phyloP scores from a whole-genome alignment of 495 filamentous ascomycete species.

The Amniculicola lignicola region DNA sequence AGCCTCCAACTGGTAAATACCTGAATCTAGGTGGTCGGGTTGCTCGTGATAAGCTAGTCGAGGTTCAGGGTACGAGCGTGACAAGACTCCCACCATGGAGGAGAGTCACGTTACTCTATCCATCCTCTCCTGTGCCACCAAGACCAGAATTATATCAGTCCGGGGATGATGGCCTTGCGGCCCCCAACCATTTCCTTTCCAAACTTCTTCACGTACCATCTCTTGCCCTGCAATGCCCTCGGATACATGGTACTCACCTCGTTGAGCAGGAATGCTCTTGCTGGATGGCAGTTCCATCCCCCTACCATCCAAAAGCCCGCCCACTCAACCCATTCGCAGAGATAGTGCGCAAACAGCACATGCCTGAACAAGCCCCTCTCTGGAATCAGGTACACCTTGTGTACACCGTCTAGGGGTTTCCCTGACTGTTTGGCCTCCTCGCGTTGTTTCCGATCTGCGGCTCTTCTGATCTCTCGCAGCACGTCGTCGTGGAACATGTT shows the following conservation, averaged over 20 bases:
- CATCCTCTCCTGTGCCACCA: no score
- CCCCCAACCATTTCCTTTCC: conserved; percentile 70
- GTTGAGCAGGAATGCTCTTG: conserved; percentile 76
- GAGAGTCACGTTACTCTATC: no score
- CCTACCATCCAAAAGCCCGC: conserved; percentile 74
- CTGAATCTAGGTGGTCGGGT: no score
- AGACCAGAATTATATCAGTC: conserved; percentile 59
- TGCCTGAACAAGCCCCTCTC: conserved; percentile 74
- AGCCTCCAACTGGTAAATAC: no score
- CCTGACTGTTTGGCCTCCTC: conserved; percentile 41
- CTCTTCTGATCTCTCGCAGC: conserved; percentile 70
- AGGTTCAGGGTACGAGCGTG: no score
- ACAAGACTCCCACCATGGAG: no score
- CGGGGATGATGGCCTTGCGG: conserved; percentile 80
- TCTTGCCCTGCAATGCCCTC: conserved; percentile 73
- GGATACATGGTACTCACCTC: conserved; percentile 88
- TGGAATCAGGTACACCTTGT: conserved; percentile 90
- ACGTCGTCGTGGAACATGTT: conserved; percentile 85
- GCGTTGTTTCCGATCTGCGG: conserved; percentile 51
- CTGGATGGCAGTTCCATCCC: conserved; percentile 61
- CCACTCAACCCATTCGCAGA: conserved; percentile 97
- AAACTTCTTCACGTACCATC: conserved; percentile 89
- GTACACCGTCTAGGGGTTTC: conserved; percentile 46
- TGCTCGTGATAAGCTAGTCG: no score
- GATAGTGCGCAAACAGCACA: conserved; percentile 88